Evolutionary conservation across 2,329 filamentous ascomycete species (phyloP), one percentile per base, ranked within the genome.

Genomic region (Penicillium brasilianum): DNA sequence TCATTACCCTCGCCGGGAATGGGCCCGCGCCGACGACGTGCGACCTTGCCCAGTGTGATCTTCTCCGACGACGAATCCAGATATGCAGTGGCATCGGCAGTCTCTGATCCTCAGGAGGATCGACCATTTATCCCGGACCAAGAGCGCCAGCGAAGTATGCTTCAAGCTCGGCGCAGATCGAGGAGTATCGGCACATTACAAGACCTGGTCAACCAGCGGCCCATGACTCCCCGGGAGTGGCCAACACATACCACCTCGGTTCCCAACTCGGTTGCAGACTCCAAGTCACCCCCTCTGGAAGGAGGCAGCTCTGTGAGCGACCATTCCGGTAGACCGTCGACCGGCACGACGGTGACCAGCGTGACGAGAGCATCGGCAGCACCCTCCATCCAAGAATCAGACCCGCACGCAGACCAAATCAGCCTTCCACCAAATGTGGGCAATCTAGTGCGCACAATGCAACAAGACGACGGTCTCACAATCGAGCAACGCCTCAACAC

Each of bases 401-500:
- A 70, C 1, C 60, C 58, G 30, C 62, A 51, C n/a, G 56, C 58
- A 14, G 70, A 68, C 14, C 62, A 64, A 25, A 64, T 69, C 20
- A 70, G 64, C 32, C 63, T 75, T 3, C 66, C 72, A 1, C 74
- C 77, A 1, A 73, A 77, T 58, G 72, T 80, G 39, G 74, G 74
- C n/a, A 73, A 72, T 37, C 67, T 80, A 13, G 71, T 79, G 39
- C 74, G 71, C 44, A 69, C 72, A 13, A 77, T 81, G 70, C 77
- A 79, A 48, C 72, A 75, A 39, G 74, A 78, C 57, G 76, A 77
- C 25, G 74, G 73, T 20, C 67, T 75, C 18, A 78, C 73, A 3
- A 66, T 83, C 1, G 80, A 81, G 58, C 79, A 83, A 57, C 75
- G 81, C 50, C 64, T 83, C n/a, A 79, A 78, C 36, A 83, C 81